Evolutionary conservation across 306 rosid species (phyloP).

Genomic region (Glycine tomentella): DNA sequence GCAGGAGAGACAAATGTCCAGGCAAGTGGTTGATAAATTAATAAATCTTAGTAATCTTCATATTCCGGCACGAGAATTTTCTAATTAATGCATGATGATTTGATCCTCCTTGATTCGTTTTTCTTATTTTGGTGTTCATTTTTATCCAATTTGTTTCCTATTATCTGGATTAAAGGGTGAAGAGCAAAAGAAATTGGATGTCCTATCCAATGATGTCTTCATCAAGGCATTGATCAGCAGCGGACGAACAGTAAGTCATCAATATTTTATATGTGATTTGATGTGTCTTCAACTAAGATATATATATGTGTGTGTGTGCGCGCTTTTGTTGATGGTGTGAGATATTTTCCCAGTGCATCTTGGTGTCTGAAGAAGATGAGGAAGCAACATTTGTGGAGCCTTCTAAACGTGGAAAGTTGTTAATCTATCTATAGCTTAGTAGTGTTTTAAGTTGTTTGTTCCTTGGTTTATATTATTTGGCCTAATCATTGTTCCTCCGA

Average conservation of each 20-base stretch:
- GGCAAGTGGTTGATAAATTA: slow-evolving; percentile 55
- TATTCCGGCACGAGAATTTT: neutral
- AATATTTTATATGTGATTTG: neutral
- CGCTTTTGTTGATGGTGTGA: slow-evolving; percentile 35
- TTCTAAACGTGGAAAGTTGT: slow-evolving; percentile 55
- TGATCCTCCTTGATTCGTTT: neutral
- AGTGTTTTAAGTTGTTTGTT: no score
- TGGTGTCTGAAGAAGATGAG: slow-evolving; percentile 95
- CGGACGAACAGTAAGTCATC: slow-evolving; percentile 78
- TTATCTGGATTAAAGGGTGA: slow-evolving; percentile 68
- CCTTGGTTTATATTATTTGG: neutral
- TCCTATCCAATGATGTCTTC: slow-evolving; percentile 89
- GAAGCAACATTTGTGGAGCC: slow-evolving; percentile 80
- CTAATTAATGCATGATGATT: neutral
- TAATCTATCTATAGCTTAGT: slow-evolving; percentile 6
- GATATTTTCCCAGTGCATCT: slow-evolving; percentile 59
- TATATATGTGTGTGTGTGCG: neutral
- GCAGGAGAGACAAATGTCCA: slow-evolving; percentile 96
- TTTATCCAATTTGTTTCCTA: neutral
- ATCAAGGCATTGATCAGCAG: slow-evolving; percentile 86
- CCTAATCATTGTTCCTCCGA: no score
- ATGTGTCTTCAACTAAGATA: no score
- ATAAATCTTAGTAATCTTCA: neutral
- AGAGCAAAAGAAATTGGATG: slow-evolving; percentile 95
- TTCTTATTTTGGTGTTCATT: neutral